These are phyloP conservation scores for Blepharisma stoltei DNA, from an alignment of 73 alveolate genomes.

Conservation along the genomic window DNA sequence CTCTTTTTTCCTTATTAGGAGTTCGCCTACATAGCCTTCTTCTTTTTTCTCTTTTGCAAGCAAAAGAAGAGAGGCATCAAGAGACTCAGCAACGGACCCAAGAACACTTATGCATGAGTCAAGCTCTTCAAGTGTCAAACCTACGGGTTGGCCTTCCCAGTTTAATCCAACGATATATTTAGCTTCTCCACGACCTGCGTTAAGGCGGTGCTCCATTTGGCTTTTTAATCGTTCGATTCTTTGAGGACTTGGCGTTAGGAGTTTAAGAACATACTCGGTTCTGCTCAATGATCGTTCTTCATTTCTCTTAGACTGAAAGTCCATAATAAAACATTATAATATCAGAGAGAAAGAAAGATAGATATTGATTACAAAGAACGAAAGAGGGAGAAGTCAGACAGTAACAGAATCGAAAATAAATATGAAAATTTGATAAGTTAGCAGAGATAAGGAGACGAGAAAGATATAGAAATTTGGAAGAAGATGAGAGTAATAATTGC, in stretches of 20 bases:
- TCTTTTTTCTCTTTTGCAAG: not conserved
- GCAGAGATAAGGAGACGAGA: too few species aligned
- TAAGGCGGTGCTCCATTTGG: not conserved
- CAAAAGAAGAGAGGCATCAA: not conserved
- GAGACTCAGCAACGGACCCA: not conserved
- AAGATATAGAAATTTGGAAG: too few species aligned
- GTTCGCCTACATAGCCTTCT: constrained; percentile 6
- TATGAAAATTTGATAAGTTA: too few species aligned
- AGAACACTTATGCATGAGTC: not conserved
- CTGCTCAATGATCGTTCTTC: too few species aligned
- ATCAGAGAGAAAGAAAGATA: too few species aligned
- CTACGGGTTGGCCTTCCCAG: not conserved
- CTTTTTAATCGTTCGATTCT: constrained; percentile 9
- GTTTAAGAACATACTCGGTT: not conserved
- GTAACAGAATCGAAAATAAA: too few species aligned
- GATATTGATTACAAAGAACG: too few species aligned
- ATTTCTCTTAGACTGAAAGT: too few species aligned
- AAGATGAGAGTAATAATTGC: too few species aligned
- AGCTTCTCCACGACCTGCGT: not conserved
- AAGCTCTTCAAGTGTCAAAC: not conserved
- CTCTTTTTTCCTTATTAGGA: not conserved
- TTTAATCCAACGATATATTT: not conserved
- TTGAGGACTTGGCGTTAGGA: not conserved
- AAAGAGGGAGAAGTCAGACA: too few species aligned
- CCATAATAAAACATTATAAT: too few species aligned